Base-by-base conservation (phyloP, 2,329 filamentous ascomycete species). In the Nothophaeocryptopus gaeumannii region DNA sequence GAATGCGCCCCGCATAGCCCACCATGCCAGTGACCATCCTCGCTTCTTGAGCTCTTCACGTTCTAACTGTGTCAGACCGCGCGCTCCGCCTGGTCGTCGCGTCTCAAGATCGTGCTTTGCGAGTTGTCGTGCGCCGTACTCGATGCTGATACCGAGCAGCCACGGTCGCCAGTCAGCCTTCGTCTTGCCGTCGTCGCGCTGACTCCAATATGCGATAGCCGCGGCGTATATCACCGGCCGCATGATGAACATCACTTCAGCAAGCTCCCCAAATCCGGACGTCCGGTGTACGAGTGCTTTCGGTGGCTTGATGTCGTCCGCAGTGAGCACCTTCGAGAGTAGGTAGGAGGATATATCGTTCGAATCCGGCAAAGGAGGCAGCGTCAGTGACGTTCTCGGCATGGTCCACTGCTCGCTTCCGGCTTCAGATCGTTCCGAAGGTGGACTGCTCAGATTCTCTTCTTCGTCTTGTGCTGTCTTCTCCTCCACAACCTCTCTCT, bases 231-330 rank as follows among this genome's bases (percentile, higher is more conserved):
- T 76, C 1, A 99, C 80, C 0, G 93, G 93, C 13, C 92, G 83
- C 2, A 97, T 72, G 57, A 97, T 96, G 68, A 96, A 92, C 39
- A 99, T 75, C n/a, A 91, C 74, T 73, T 99, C 93, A 4, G 92
- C 91, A 0, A 89, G 74, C 60, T 91, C 89, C 1, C 90, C 90
- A 54, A 86, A 85, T 1, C 93, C 78, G 29, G 77, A 77, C 2
- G 78, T 79, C 32, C 83, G 83, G 66, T 95, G 91, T n/a, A 97
- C 77, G 5, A 99, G 80, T 46, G 87, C 85, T 32, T 86, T 85
- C 0, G 93, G 89, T 0, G 92, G 88, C 69, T 96, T 96, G 74
- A 99, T 93, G 67, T 97, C 93, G 71, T 99, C 93, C 8, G 93
- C 89, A 0, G 89, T 96, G 39, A 99, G 78, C 10, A 97, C 92